These are phyloP conservation scores for Dittrichia graveolens DNA, from an alignment of 129 eudicot species.

Conservation along the genomic window DNA sequence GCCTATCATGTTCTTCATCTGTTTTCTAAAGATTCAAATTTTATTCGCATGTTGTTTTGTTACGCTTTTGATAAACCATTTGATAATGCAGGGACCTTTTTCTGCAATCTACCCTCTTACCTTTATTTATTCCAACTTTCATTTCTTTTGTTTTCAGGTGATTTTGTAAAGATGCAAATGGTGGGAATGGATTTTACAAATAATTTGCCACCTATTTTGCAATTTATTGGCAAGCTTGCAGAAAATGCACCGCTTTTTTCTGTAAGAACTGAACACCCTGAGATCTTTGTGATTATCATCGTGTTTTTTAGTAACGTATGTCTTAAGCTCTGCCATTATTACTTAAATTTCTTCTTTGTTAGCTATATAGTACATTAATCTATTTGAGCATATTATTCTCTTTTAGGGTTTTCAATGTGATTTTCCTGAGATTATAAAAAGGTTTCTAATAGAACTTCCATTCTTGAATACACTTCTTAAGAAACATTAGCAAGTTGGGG, in stretches of 20 bases:
- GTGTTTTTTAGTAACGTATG: neutral
- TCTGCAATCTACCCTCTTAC: neutral
- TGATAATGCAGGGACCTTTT: neutral
- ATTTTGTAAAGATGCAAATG: slow-evolving; percentile 69
- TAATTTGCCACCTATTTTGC: slow-evolving; percentile 42
- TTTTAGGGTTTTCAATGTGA: neutral
- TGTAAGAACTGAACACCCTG: slow-evolving; percentile 39
- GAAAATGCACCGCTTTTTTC: slow-evolving; percentile 48
- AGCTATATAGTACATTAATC: slow-evolving; percentile 10
- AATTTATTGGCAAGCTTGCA: slow-evolving; percentile 52
- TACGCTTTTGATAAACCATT: neutral
- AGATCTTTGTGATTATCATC: too few relatives aligned
- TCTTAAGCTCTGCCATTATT: neutral
- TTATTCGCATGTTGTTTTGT: neutral
- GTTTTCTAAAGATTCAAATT: neutral
- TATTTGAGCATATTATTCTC: neutral
- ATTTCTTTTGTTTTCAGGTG: slow-evolving; percentile 52
- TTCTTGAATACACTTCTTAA: too few relatives aligned
- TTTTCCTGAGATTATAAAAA: too few relatives aligned
- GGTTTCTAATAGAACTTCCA: too few relatives aligned
- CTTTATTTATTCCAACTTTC: neutral
- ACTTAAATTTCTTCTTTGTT: slow-evolving; percentile 40
- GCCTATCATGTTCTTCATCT: neutral
- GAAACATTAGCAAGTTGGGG: too few relatives aligned
- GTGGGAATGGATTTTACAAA: slow-evolving; percentile 38